Evolutionary conservation across 148 eudicot genomes (phyloP).

Genomic region (Nepenthes gracilis): DNA sequence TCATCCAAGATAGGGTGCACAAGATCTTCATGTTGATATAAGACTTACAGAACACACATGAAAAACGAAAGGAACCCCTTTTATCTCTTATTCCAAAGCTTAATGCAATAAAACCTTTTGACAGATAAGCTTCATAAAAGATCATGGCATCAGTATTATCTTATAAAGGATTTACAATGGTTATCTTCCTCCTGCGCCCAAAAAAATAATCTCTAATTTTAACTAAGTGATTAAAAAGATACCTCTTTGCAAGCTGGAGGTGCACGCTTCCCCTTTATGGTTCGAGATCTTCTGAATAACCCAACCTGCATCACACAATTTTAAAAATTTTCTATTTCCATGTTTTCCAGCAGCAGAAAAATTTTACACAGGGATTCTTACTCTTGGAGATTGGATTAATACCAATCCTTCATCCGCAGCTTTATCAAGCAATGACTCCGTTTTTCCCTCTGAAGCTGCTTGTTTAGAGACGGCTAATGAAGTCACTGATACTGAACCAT

Average conservation of each 20-base stretch:
- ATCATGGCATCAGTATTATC: no score
- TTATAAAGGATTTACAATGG: no score
- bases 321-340: slow-evolving; percentile 6
- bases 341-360: neutral
- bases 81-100: no score
- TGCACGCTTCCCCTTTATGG: slow-evolving; percentile 66
- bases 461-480: slow-evolving; percentile 55
- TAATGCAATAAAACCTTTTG: no score
- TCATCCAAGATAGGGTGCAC: neutral
- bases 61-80: no score
- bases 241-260: slow-evolving; percentile 96
- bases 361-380: slow-evolving; percentile 15
- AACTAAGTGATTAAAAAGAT: slow-evolving; percentile 3
- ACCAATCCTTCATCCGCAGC: slow-evolving; percentile 71
- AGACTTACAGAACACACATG: neutral
- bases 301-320: slow-evolving; percentile 54
- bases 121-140: neutral
- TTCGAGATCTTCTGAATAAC: slow-evolving; percentile 73
- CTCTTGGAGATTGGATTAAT: slow-evolving; percentile 73
- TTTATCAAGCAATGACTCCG: slow-evolving; percentile 36
- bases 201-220: neutral
- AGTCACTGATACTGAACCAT: slow-evolving; percentile 48
- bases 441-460: slow-evolving; percentile 23
- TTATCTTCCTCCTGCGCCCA: neutral
- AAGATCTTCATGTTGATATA: no score